Conservation (phyloP, 805 yeast species). For the Ogataea naganishii region DNA sequence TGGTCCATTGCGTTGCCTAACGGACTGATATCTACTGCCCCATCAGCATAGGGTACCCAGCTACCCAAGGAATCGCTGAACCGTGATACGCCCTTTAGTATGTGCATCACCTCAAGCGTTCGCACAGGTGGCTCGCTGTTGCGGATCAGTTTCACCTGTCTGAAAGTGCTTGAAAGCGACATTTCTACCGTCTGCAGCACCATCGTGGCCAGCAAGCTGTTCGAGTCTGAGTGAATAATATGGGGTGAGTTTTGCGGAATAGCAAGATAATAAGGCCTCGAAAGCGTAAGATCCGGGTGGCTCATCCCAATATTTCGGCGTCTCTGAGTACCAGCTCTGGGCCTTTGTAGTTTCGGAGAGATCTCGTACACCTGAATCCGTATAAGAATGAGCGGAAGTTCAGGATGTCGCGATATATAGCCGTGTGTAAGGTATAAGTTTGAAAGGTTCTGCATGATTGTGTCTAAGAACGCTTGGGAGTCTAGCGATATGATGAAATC, state of each 20-base stretch:
- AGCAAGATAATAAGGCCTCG: slow-evolving; percentile 57
- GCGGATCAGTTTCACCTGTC: slow-evolving; percentile 30
- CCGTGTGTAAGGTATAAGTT: slow-evolving; percentile 53
- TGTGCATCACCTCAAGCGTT: slow-evolving; percentile 47
- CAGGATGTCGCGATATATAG: slow-evolving; percentile 59
- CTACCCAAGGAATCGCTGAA: slow-evolving; percentile 55
- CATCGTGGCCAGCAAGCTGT: slow-evolving; percentile 36
- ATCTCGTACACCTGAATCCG: slow-evolving; percentile 64
- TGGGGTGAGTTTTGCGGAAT: slow-evolving; percentile 62
- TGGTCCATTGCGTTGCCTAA: slow-evolving; percentile 38
- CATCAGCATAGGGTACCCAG: slow-evolving; percentile 70
- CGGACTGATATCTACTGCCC: slow-evolving; percentile 57
- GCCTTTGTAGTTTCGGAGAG: slow-evolving; percentile 6
- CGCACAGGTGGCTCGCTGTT: slow-evolving; percentile 28
- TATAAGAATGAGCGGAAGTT: slow-evolving; percentile 48
- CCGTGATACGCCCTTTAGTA: slow-evolving; percentile 54
- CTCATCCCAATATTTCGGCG: slow-evolving; percentile 4
- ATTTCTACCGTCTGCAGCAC: slow-evolving; percentile 55
- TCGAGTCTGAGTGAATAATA: slow-evolving; percentile 42
- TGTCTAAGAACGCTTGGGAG: slow-evolving; percentile 42
- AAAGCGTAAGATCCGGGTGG: slow-evolving; percentile 38
- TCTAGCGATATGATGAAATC: slow-evolving; percentile 30
- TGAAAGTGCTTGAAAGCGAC: slow-evolving; percentile 36
- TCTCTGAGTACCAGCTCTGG: slow-evolving; percentile 10
- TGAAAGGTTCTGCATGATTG: slow-evolving; percentile 38